These are phyloP conservation scores for Phytophthora brassicae DNA, from an alignment of 352 stramenopile genomes.

Conservation along the genomic window DNA sequence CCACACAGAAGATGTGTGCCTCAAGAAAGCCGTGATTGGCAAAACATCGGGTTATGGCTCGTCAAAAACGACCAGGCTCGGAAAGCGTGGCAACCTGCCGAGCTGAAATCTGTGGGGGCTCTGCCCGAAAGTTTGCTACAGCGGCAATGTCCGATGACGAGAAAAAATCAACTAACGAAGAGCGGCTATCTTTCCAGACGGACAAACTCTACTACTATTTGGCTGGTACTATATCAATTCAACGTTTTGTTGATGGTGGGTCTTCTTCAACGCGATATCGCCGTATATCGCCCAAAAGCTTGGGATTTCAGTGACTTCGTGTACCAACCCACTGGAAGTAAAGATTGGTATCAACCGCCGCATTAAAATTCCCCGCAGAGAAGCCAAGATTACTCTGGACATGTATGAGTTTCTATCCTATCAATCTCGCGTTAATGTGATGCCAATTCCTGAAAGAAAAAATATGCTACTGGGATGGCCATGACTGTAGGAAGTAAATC, in stretches of 20 bases:
- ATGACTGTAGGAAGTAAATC: slow-evolving; percentile 1
- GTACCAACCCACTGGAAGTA: background rate
- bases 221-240: background rate
- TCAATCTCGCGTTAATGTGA: background rate
- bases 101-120: background rate
- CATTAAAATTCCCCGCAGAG: background rate
- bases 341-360: slow-evolving; percentile 2
- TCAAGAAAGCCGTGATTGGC: slow-evolving; percentile 3
- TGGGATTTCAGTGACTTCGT: no score
- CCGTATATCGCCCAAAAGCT: background rate
- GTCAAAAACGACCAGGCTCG: slow-evolving; percentile 14
- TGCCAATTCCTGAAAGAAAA: slow-evolving; percentile 6
- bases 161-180: background rate
- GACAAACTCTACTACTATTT: slow-evolving; percentile 18
- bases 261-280: slow-evolving; percentile 8
- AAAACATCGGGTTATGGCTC: background rate
- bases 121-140: slow-evolving; percentile 5
- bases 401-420: background rate
- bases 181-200: slow-evolving; percentile 1
- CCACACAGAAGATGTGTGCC: slow-evolving; percentile 16
- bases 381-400: background rate
- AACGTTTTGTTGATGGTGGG: slow-evolving; percentile 12
- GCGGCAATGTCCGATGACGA: background rate
- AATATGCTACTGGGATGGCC: background rate
- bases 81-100: slow-evolving; percentile 20